Percentiles rank a stretch among this genome's conserved stretches.
phyloP scores from a whole-genome alignment of 306 rosid species.

The Parietaria judaica region DNA sequence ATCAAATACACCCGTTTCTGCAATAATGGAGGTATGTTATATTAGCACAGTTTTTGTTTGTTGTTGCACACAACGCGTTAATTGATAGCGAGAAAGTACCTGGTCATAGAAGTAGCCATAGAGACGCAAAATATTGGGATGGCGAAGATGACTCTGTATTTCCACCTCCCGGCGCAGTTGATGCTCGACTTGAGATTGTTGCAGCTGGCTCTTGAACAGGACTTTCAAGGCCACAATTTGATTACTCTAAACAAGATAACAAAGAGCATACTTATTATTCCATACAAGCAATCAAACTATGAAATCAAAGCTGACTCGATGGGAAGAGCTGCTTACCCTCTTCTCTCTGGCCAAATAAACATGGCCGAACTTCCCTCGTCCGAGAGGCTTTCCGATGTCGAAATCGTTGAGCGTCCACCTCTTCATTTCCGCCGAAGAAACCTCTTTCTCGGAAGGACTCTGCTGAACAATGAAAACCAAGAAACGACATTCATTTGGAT shows the following conservation, averaged over 20 bases:
- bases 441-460: slow-evolving; percentile 41
- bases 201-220: slow-evolving; percentile 91
- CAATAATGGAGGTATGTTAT: neutral
- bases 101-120: slow-evolving; percentile 97
- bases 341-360: slow-evolving; percentile 98
- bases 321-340: slow-evolving; percentile 37
- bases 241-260: slow-evolving; percentile 66
- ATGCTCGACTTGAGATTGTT: slow-evolving; percentile 98
- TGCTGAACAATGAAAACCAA: slow-evolving; percentile 16
- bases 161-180: slow-evolving; percentile 97
- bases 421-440: slow-evolving; percentile 51
- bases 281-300: too few relatives aligned
- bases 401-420: slow-evolving; percentile 93
- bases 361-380: slow-evolving; percentile 98
- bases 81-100: slow-evolving; percentile 30
- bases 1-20: slow-evolving; percentile 95
- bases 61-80: too few relatives aligned
- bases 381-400: slow-evolving; percentile 93
- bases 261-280: too few relatives aligned
- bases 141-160: slow-evolving; percentile 96
- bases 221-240: slow-evolving; percentile 92
- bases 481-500: neutral
- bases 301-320: too few relatives aligned
- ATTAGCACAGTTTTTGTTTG: neutral
- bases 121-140: slow-evolving; percentile 84